Evolutionary conservation across 148 eudicot genomes (phyloP).

Genomic region (Suaeda aralocaspica): DNA sequence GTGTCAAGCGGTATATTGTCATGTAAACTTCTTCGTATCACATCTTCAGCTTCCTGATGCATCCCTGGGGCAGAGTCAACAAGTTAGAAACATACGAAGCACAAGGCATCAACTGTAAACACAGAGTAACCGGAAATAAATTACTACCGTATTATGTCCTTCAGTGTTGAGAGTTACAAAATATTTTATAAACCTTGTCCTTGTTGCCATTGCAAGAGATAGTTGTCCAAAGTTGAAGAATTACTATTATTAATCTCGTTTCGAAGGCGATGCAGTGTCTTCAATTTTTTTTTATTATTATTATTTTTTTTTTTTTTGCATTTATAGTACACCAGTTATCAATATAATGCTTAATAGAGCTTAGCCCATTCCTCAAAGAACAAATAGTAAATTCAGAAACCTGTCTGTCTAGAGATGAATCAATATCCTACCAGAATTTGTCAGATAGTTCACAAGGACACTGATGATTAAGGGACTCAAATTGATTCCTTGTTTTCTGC

Average conservation of each 20-base stretch:
- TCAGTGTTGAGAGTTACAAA: no score
- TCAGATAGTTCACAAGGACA: conserved; percentile 68
- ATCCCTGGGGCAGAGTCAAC: conserved; percentile 40
- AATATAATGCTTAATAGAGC: background rate
- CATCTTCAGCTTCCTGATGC: conserved; percentile 58
- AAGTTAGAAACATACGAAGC: no score
- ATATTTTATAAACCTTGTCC: background rate
- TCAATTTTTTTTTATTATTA: no score
- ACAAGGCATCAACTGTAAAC: no score
- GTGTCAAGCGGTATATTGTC: conserved; percentile 64
- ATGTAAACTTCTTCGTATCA: conserved; percentile 43
- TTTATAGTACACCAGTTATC: background rate
- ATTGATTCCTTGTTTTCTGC: conserved; percentile 36
- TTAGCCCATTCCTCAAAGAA: background rate
- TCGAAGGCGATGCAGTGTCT: background rate
- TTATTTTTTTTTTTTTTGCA: background rate
- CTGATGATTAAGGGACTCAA: conserved; percentile 64
- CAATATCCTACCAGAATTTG: conserved; percentile 45
- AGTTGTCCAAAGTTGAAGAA: background rate
- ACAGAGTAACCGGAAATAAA: background rate
- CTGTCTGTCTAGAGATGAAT: background rate
- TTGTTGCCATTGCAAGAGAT: background rate
- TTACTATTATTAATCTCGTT: background rate
- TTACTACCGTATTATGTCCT: background rate
- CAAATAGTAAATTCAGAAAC: background rate